Percentiles rank a stretch among this genome's conserved stretches.
These are phyloP conservation scores for Apiotrichum laibachii DNA, from an alignment of 1,284 basidiomycete genomes.

Conservation along the genomic window DNA sequence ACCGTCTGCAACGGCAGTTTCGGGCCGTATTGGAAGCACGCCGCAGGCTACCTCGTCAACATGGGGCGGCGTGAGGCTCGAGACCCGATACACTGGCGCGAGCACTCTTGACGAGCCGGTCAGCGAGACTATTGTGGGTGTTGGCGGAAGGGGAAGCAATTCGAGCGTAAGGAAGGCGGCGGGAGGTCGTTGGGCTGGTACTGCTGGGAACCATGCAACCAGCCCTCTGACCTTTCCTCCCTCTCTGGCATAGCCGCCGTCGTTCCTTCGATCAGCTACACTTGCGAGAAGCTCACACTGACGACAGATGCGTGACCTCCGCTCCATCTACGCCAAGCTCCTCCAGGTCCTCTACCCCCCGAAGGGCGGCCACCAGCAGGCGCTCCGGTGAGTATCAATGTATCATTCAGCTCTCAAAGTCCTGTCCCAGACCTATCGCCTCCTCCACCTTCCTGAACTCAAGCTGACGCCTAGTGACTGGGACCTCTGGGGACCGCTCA, in stretches of 20 bases:
- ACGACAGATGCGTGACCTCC: constrained; percentile 73
- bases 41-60: constrained; percentile 32
- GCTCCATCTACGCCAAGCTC: constrained; percentile 86
- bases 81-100: constrained; percentile 75
- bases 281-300: background rate
- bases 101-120: constrained; percentile 91
- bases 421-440: too few species aligned
- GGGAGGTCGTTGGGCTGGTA: background rate
- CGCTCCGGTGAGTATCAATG: constrained; percentile 60
- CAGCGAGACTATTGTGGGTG: constrained; percentile 76
- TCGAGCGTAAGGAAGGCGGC: background rate
- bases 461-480: constrained; percentile 66
- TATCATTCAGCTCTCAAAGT: too few species aligned
- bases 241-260: too few species aligned
- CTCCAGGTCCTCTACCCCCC: constrained; percentile 88
- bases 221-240: background rate
- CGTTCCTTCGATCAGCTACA: too few species aligned
- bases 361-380: constrained; percentile 67
- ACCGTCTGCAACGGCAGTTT: constrained; percentile 48
- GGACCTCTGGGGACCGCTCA: constrained; percentile 92
- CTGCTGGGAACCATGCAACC: too few species aligned
- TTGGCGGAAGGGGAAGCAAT: background rate
- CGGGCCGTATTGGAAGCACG: constrained; percentile 69
- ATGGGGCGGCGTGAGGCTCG: constrained; percentile 73
- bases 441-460: background rate